A percentile compares a stretch with the other conserved stretches of the same genome.
These are phyloP conservation scores for Ophiostoma ulmi DNA, from an alignment of 2,329 filamentous ascomycete genomes.

Conservation along the genomic window DNA sequence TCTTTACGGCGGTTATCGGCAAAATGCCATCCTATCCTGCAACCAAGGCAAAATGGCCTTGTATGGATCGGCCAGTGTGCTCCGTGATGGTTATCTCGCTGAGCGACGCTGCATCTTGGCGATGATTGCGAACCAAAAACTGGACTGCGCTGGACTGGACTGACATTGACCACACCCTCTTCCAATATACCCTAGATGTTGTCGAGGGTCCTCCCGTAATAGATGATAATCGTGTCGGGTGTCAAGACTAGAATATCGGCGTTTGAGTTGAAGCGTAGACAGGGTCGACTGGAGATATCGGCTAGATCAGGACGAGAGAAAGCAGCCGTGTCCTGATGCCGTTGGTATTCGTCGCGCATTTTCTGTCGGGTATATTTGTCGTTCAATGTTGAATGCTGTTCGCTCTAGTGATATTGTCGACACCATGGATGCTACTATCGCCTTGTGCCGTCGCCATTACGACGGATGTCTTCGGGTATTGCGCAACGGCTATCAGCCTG, in stretches of 20 bases:
- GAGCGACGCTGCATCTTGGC: not conserved
- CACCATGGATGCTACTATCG: not conserved
- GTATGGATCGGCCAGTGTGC: not conserved
- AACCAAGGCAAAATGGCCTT: not conserved
- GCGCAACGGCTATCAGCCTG: not conserved
- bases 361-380: not conserved
- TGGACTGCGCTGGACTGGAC: not conserved
- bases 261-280: not conserved
- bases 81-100: not conserved
- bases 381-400: not conserved
- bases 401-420: not conserved
- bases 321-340: not conserved
- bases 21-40: not conserved
- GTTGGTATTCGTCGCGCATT: not conserved
- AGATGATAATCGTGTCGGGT: not conserved
- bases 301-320: not conserved
- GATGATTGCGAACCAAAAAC: not conserved
- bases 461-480: not conserved
- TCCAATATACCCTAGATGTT: not conserved
- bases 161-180: conserved; percentile 3
- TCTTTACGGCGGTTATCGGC: not conserved
- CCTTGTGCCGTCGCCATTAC: not conserved
- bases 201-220: conserved; percentile 1
- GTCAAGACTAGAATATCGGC: not conserved
- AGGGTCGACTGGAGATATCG: not conserved